phyloP scores from a whole-genome alignment of 192 early-diverging fungal species.

The Spizellomyces sp. region DNA sequence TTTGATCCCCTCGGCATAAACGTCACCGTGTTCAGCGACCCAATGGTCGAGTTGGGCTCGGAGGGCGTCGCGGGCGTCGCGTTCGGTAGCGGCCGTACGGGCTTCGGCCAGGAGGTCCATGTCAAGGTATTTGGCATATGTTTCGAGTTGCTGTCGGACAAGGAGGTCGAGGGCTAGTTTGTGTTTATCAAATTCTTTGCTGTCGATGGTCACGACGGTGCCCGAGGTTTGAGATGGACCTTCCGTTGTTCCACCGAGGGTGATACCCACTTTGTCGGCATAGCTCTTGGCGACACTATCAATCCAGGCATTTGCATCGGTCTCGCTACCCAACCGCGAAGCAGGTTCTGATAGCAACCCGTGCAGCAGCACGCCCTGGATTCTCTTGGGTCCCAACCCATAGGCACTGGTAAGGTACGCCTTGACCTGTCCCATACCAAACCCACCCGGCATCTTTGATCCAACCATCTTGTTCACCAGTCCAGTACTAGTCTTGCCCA shows the following conservation, averaged over 20 bases:
- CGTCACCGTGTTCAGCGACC: constrained; percentile 89
- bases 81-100: constrained; percentile 52
- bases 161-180: constrained; percentile 72
- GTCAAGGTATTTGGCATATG: constrained; percentile 79
- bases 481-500: constrained; percentile 81
- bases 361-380: constrained; percentile 74
- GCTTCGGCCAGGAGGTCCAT: constrained; percentile 74
- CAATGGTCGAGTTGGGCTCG: constrained; percentile 88
- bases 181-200: constrained; percentile 80
- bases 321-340: constrained; percentile 71
- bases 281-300: constrained; percentile 71
- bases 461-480: constrained; percentile 80
- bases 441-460: constrained; percentile 93
- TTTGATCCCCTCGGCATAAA: constrained; percentile 87
- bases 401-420: constrained; percentile 68
- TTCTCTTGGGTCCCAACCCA: constrained; percentile 76
- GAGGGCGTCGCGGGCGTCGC: constrained; percentile 63
- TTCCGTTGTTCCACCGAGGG: constrained; percentile 55
- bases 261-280: constrained; percentile 68
- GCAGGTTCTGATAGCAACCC: constrained; percentile 82
- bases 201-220: constrained; percentile 75
- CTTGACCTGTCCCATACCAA: constrained; percentile 77
- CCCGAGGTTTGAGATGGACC: constrained; percentile 31
- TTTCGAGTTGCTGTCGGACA: constrained; percentile 75
- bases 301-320: constrained; percentile 80